Percentiles rank a stretch among this genome's conserved stretches.
Conservation (phyloP, 2,329 filamentous ascomycete genomes). For the Paracamarosporium sp. region DNA sequence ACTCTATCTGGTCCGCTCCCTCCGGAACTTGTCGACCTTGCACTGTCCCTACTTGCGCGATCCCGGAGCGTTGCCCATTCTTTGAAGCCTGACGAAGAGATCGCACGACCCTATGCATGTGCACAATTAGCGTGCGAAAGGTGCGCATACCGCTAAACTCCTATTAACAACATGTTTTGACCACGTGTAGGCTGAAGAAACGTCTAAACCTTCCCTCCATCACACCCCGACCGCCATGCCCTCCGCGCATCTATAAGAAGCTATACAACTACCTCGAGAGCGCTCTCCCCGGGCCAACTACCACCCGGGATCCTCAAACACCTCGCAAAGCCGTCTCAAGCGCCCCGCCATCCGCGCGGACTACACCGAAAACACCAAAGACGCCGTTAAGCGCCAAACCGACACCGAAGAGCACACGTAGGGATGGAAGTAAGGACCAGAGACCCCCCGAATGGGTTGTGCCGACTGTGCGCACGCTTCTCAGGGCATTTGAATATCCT, state of each 20-base stretch:
- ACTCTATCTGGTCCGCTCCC: slow-evolving; percentile 43
- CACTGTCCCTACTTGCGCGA: slow-evolving; percentile 42
- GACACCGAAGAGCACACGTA: slow-evolving; percentile 28
- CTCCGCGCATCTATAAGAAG: slow-evolving; percentile 72
- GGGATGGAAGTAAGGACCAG: slow-evolving; percentile 16
- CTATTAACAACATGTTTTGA: slow-evolving; percentile 34
- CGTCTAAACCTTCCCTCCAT: slow-evolving; percentile 44
- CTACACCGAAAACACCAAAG: slow-evolving; percentile 36
- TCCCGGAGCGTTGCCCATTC: slow-evolving; percentile 57
- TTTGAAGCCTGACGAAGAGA: slow-evolving; percentile 45
- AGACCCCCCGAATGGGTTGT: slow-evolving; percentile 66
- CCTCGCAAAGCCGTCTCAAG: slow-evolving; percentile 38
- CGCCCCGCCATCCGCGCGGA: slow-evolving; percentile 27
- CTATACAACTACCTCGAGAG: slow-evolving; percentile 81
- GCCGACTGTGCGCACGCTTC: slow-evolving; percentile 70
- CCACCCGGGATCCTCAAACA: slow-evolving; percentile 34
- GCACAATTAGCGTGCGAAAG: slow-evolving; percentile 78
- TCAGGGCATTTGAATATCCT: slow-evolving; percentile 66
- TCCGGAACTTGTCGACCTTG: slow-evolving; percentile 39
- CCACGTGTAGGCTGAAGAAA: slow-evolving; percentile 67
- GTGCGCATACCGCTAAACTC: slow-evolving; percentile 49
- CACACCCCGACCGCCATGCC: slow-evolving; percentile 42
- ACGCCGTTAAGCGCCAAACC: slow-evolving; percentile 25
- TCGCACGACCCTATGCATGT: slow-evolving; percentile 46
- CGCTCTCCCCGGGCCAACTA: slow-evolving; percentile 61